Percentiles rank a stretch among this genome's conserved stretches.
These are phyloP conservation scores for Epithele typhae DNA, from an alignment of 768 basidiomycete genomes.

Conservation along the genomic window DNA sequence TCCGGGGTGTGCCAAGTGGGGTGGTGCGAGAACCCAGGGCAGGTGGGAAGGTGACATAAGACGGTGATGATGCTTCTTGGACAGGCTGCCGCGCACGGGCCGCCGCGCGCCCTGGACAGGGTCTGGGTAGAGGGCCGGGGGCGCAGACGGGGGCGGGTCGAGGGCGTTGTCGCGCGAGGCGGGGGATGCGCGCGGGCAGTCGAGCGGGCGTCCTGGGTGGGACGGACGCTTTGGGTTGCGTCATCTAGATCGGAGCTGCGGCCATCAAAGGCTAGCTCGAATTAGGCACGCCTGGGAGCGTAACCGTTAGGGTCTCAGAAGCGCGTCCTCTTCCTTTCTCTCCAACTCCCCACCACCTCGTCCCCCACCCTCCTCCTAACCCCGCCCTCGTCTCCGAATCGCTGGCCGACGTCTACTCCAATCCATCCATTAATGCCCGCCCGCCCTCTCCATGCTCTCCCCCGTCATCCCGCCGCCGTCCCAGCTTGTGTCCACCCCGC, in stretches of 20 bases:
- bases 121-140: neutral
- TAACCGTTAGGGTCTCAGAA: slow-evolving; percentile 24
- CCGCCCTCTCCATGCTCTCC: slow-evolving; percentile 24
- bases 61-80: slow-evolving; percentile 11
- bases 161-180: neutral
- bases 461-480: slow-evolving; percentile 20
- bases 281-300: slow-evolving; percentile 28
- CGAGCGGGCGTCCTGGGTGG: slow-evolving; percentile 4
- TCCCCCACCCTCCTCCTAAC: slow-evolving; percentile 12
- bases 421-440: slow-evolving; percentile 26
- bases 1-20: neutral
- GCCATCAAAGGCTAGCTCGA: slow-evolving; percentile 27
- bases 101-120: neutral
- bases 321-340: slow-evolving; percentile 23
- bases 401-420: slow-evolving; percentile 28
- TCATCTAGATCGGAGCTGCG: slow-evolving; percentile 29
- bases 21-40: slow-evolving; percentile 14
- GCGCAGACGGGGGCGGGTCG: neutral
- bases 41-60: slow-evolving; percentile 12
- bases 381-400: slow-evolving; percentile 14
- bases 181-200: slow-evolving; percentile 1
- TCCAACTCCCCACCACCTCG: slow-evolving; percentile 23
- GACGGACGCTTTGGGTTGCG: slow-evolving; percentile 22
- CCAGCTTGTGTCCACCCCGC: slow-evolving; percentile 27
- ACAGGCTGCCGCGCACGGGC: neutral